These are phyloP conservation scores for Teunomyces atbi DNA, from an alignment of 805 yeast species.

Conservation along the genomic window DNA sequence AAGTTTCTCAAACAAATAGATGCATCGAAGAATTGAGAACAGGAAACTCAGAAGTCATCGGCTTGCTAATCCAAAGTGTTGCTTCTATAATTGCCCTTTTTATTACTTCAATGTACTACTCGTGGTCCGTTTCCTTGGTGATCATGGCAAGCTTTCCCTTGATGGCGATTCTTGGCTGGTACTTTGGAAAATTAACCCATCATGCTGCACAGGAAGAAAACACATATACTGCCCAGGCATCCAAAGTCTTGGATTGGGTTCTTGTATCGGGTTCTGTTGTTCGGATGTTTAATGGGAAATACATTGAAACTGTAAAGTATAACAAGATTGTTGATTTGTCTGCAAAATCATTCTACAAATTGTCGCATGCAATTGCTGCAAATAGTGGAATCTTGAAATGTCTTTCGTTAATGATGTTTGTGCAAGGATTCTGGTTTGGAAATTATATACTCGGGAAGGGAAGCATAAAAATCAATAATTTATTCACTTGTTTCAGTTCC, in stretches of 20 bases:
- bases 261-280: slow-evolving; percentile 59
- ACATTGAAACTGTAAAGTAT: slow-evolving; percentile 49
- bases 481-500: slow-evolving; percentile 80
- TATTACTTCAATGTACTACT: slow-evolving; percentile 66
- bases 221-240: slow-evolving; percentile 48
- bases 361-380: slow-evolving; percentile 47
- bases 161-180: slow-evolving; percentile 46
- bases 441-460: slow-evolving; percentile 56
- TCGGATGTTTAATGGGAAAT: slow-evolving; percentile 57
- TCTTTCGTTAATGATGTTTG: slow-evolving; percentile 70
- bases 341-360: slow-evolving; percentile 38
- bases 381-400: slow-evolving; percentile 59
- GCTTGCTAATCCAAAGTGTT: slow-evolving; percentile 51
- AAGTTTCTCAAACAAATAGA: slow-evolving; percentile 62
- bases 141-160: slow-evolving; percentile 75
- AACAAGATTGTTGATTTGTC: slow-evolving; percentile 32
- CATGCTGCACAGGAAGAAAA: slow-evolving; percentile 58
- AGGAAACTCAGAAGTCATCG: slow-evolving; percentile 67
- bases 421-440: slow-evolving; percentile 94
- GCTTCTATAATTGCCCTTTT: slow-evolving; percentile 55
- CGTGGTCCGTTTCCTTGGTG: slow-evolving; percentile 84
- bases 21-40: slow-evolving; percentile 71
- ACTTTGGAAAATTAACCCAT: slow-evolving; percentile 53
- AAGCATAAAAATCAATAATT: slow-evolving; percentile 54
- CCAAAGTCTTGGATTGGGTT: slow-evolving; percentile 70